Evolutionary conservation across 805 yeast genomes (phyloP), one percentile per base, ranked within the genome.

Genomic region (Phaffomyces thermotolerans): DNA sequence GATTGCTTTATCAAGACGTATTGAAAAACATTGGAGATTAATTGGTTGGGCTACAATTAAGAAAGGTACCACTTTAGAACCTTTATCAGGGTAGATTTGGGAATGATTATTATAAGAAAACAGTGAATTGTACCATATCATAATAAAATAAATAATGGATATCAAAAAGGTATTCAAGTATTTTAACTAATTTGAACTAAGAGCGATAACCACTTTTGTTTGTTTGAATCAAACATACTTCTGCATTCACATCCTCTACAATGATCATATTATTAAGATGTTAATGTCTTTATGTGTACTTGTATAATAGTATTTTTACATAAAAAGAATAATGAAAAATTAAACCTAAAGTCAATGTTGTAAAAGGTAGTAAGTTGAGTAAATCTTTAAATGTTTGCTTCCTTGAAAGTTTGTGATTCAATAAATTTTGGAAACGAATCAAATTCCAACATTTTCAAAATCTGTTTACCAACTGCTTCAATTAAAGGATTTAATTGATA

Each of bases 21-120:
- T 93, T 59, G 99, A 93, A 66, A 91, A 91, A 79, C 99, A 93
- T 69, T 93, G 97, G 96, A 93, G 99, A 78, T 77, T 93, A 66
- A 93, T 93, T 71, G 99, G 99, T 59, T 93, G 99, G 99, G 99
- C 99, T 57, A 89, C 96, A 41, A 91, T 90, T 65, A 85, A 85
- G 71, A 88, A 86, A 70, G 96, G 96, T 69, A 83, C 90, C 48
- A 82, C 90, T 45, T 76, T 85, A 64, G 95, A 85, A 62, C 93
- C 93, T 56, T 69, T 80, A 31, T 37, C 48, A 40, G 48, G 45
- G 20, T 43, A 39, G 27, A 35, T 39, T n/a, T 27, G 7, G 13
- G 9, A 27, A 15, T 37, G 29, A 18, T 37, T 31, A 23, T 23
- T 18, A 15, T 18, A 20, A 27, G 10, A 9, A 27, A 27, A 9